Evolutionary conservation across 495 filamentous ascomycete genomes (phyloP).

Genomic region (Penicillium samsonianum): DNA sequence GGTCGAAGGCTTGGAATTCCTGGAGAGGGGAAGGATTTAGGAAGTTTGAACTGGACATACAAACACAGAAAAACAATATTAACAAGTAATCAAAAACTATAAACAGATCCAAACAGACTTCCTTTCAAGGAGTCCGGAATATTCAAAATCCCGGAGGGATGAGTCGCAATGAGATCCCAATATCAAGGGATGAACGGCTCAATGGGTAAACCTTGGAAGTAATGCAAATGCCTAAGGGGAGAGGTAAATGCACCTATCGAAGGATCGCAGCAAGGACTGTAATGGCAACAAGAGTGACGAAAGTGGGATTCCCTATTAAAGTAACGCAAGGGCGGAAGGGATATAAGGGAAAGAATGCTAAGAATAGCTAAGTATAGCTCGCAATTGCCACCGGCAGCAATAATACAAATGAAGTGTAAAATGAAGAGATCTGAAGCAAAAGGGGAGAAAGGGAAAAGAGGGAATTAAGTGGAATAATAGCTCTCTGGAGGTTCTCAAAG

Average conservation of each 20-base stretch:
- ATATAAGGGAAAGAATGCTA: conserved; percentile 26
- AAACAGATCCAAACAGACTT: conserved; percentile 29
- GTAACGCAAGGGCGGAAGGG: conserved; percentile 39
- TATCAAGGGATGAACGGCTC: conserved; percentile 18
- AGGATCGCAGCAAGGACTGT: conserved; percentile 42
- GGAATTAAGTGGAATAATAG: conserved; percentile 26
- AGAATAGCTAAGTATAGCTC: conserved; percentile 16
- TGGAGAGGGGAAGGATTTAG: conserved; percentile 27
- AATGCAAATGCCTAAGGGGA: conserved; percentile 14
- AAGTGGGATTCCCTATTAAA: conserved; percentile 13
- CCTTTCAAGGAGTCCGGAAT: conserved; percentile 22
- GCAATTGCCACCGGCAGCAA: conserved; percentile 39
- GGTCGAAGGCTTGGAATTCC: conserved; percentile 34
- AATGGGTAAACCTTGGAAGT: conserved; percentile 16
- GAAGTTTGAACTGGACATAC: conserved; percentile 17
- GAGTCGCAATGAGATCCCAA: conserved; percentile 22
- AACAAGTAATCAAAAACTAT: conserved; percentile 26
- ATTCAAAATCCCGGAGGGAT: conserved; percentile 21
- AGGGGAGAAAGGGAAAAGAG: conserved; percentile 23
- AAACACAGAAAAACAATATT: conserved; percentile 21
- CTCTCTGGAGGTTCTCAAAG: conserved; percentile 18
- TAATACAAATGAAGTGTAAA: conserved; percentile 21
- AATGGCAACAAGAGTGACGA: conserved; percentile 24
- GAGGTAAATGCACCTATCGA: conserved; percentile 18
- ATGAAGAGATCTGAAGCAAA: conserved; percentile 18